Base-by-base conservation (phyloP, 345 rosid species). In the Pseudoturritis turrita region DNA sequence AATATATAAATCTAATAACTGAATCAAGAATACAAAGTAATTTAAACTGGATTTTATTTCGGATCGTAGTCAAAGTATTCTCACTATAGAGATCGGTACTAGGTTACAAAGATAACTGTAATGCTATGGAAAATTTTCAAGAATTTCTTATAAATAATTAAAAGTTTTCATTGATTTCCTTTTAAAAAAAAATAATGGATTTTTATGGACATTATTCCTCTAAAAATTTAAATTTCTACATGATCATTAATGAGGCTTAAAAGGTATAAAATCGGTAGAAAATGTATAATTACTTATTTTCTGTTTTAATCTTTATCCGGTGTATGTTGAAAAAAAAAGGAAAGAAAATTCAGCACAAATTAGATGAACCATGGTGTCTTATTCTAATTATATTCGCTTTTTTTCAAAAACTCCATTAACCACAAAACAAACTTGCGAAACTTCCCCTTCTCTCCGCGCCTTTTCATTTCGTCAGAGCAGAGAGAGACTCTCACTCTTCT, bases 361-460 rank as follows among this genome's bases (percentile, higher is more conserved):
- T 10, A 51, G 11, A 40, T 52, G 68, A 60, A 59, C 19, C 65
- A 6, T 35, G 2, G 13, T 28, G 29, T 37, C n/a, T n/a, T 5
- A 35, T 18, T 5, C n/a, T 19, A 59, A 36, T 19, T 13, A 33
- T 18, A 56, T 9, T 53, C 47, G 4, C 50, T 17, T 35, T 36
- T 60, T 52, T 60, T 52, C 2, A 62, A 39, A 55, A 23, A 47
- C 62, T 54, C 63, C 58, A 64, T 54, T 64, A 45, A 53, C 17
- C 29, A 47, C 10, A 23, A 72, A 74, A 53, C 45, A 74, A 74
- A 49, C 61, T 53, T 12, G n/a, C 11, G 2, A 33, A 63, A 41
- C 70, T 39, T 75, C 53, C 39, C 39, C 51, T 46, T 74, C 71
- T 55, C 75, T 70, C 75, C 67, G 71, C 79, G 79, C 74, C 61